Conservation (phyloP, 495 filamentous ascomycete species). For the Talaromyces borbonicus region DNA sequence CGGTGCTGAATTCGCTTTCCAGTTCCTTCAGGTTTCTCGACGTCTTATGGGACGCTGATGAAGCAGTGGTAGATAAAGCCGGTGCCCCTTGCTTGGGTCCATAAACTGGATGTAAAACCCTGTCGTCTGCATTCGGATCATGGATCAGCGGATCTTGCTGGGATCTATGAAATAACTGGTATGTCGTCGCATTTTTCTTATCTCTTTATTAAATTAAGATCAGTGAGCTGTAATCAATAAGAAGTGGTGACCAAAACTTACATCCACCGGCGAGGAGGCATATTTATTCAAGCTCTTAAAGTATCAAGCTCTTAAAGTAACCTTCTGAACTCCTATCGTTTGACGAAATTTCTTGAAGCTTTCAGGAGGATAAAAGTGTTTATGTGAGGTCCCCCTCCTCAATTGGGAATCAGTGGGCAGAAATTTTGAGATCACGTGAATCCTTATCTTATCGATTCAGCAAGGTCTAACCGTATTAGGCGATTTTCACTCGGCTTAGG, state of each 20-base stretch:
- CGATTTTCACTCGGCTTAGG: no score
- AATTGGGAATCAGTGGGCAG: constrained; percentile 18
- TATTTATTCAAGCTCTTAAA: constrained; percentile 25
- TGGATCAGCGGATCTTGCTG: constrained; percentile 96
- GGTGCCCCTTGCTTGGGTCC: constrained; percentile 24
- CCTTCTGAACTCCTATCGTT: no score
- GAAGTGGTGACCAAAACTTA: constrained; percentile 35
- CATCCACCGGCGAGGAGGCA: constrained; percentile 85
- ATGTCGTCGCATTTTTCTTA: constrained; percentile 88
- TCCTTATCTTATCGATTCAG: constrained; percentile 9
- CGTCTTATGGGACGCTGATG: constrained; percentile 29
- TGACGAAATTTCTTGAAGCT: background rate
- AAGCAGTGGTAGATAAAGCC: constrained; percentile 14
- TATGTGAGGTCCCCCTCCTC: constrained; percentile 1
- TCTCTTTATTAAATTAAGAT: constrained; percentile 44
- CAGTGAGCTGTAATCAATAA: background rate
- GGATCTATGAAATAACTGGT: constrained; percentile 86
- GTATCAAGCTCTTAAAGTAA: no score
- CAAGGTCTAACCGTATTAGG: no score
- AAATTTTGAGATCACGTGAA: constrained; percentile 27
- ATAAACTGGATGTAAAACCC: constrained; percentile 55
- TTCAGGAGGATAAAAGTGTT: background rate
- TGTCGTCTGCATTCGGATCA: constrained; percentile 69
- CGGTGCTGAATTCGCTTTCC: constrained; percentile 61
- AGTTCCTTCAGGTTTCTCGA: constrained; percentile 63